Evolutionary conservation across 441 rosid species (phyloP).

Genomic region (Populus hybrid): DNA sequence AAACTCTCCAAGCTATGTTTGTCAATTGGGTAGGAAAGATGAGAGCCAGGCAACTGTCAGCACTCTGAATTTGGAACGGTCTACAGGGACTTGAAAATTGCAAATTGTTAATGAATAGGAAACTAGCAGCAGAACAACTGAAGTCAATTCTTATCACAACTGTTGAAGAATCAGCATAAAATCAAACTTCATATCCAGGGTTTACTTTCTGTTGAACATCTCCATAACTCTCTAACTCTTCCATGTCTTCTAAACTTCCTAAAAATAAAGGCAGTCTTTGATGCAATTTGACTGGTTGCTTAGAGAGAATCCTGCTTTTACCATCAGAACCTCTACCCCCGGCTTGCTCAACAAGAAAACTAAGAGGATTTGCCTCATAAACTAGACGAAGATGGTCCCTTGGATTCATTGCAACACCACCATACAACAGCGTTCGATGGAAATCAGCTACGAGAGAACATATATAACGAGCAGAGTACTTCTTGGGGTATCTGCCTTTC

Average conservation of each 20-base stretch:
- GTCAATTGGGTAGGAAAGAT: background rate
- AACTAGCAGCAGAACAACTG: background rate
- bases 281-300: constrained; percentile 84
- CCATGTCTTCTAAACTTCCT: constrained; percentile 76
- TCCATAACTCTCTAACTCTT: constrained; percentile 77
- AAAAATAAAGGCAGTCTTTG: constrained; percentile 88
- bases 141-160: background rate
- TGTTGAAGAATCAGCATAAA: background rate
- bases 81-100: background rate
- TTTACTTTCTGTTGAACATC: constrained; percentile 89
- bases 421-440: constrained; percentile 82
- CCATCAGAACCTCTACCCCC: constrained; percentile 94
- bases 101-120: background rate
- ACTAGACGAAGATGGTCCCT: constrained; percentile 91
- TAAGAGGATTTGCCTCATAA: constrained; percentile 89
- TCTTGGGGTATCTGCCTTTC: constrained; percentile 82
- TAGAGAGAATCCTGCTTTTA: constrained; percentile 62
- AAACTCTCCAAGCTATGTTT: background rate
- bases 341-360: constrained; percentile 84
- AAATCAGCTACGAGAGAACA: constrained; percentile 94
- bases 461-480: constrained; percentile 89
- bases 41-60: background rate
- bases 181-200: constrained; percentile 95
- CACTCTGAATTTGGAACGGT: background rate
- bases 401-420: constrained; percentile 94